Conservation (phyloP, 345 rosid genomes). For the Salix caprea region DNA sequence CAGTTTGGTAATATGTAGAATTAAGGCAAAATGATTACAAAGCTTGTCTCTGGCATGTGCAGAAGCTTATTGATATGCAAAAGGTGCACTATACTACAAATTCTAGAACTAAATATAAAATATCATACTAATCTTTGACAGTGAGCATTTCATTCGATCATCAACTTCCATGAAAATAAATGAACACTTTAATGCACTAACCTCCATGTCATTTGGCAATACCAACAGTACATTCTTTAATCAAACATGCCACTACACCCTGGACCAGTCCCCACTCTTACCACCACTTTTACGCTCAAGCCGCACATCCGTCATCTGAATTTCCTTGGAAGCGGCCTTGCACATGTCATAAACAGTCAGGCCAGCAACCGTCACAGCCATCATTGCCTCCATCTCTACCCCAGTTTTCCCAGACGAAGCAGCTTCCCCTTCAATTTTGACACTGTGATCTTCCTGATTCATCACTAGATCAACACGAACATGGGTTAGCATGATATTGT, state of each 20-base stretch:
- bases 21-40: not conserved
- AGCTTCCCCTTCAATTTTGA: slow-evolving; percentile 81
- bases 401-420: slow-evolving; percentile 75
- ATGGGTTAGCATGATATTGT: slow-evolving; percentile 65
- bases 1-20: not conserved
- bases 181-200: not conserved
- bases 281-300: slow-evolving; percentile 82
- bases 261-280: slow-evolving; percentile 68
- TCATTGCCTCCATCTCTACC: slow-evolving; percentile 95
- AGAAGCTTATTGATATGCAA: not conserved
- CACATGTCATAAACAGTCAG: slow-evolving; percentile 97
- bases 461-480: slow-evolving; percentile 63
- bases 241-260: not conserved
- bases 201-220: not conserved
- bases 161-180: not conserved
- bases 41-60: not conserved
- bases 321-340: slow-evolving; percentile 90
- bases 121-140: not conserved
- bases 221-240: not conserved
- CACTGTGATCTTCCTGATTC: slow-evolving; percentile 56
- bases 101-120: not conserved
- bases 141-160: not conserved
- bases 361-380: slow-evolving; percentile 73
- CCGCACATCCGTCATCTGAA: slow-evolving; percentile 49
- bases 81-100: not conserved